Conservation (phyloP, 495 filamentous ascomycete species). For the Penicillium bovifimosum region DNA sequence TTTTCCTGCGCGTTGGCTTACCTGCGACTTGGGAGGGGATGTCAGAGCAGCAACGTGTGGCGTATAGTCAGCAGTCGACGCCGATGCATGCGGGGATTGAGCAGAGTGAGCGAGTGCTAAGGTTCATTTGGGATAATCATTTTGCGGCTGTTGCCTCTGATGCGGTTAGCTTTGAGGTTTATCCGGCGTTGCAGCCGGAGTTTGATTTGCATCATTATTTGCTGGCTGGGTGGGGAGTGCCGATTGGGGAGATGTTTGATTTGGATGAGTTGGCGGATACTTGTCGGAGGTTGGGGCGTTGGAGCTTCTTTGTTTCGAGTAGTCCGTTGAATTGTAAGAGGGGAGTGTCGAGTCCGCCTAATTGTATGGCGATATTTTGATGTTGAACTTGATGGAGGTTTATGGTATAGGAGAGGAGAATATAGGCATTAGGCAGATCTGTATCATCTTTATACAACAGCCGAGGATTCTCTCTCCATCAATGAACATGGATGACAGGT, state of each 20-base stretch:
- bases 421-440: too few relatives aligned
- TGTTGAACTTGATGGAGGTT: too few relatives aligned
- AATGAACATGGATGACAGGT: too few relatives aligned
- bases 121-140: constrained; percentile 66
- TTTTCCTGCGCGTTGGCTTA: constrained; percentile 71
- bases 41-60: constrained; percentile 33
- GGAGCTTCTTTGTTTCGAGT: constrained; percentile 68
- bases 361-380: constrained; percentile 45
- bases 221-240: constrained; percentile 60
- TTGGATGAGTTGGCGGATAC: constrained; percentile 49
- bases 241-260: constrained; percentile 65
- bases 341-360: constrained; percentile 43
- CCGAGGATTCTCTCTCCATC: too few relatives aligned
- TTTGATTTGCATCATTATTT: constrained; percentile 61
- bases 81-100: constrained; percentile 54
- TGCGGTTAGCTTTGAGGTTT: constrained; percentile 61
- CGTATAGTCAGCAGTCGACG: constrained; percentile 35
- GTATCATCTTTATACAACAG: too few relatives aligned
- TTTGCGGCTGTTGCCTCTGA: constrained; percentile 64
- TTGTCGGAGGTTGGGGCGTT: constrained; percentile 52
- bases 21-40: constrained; percentile 38
- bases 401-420: too few relatives aligned
- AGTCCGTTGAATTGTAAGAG: constrained; percentile 51
- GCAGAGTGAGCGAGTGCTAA: constrained; percentile 59
- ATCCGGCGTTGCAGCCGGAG: constrained; percentile 46